Conservation (phyloP, 2,329 filamentous ascomycete species). For the Claviceps quebecensis region DNA sequence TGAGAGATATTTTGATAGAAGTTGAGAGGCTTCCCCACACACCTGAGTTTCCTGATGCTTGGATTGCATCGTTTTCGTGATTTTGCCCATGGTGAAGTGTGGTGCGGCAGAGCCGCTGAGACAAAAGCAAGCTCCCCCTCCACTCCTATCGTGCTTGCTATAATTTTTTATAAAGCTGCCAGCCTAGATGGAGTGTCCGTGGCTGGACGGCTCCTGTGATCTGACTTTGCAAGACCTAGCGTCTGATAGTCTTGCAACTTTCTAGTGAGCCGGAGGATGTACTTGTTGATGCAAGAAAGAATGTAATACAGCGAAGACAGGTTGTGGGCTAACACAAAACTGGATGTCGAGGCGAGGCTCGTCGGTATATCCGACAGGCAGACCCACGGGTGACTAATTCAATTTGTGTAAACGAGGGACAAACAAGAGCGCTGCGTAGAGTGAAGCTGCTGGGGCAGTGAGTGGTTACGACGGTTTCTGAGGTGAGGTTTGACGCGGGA, state of each 20-base stretch:
- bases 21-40: conserved; percentile 15
- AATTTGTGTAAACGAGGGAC: not conserved
- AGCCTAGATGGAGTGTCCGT: conserved; percentile 18
- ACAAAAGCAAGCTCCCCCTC: conserved; percentile 37
- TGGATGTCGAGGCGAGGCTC: not conserved
- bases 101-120: conserved; percentile 45
- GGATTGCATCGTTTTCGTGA: conserved; percentile 50
- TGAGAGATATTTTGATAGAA: not conserved
- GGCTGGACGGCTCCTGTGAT: conserved; percentile 16
- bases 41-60: conserved; percentile 57
- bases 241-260: not conserved
- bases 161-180: conserved; percentile 27
- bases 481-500: conserved; percentile 3
- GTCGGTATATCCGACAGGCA: not conserved
- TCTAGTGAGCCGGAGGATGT: not conserved
- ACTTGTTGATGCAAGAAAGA: not conserved
- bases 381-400: not conserved
- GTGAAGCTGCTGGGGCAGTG: too few relatives aligned
- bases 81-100: conserved; percentile 50
- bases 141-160: conserved; percentile 32
- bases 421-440: not conserved
- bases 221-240: not conserved
- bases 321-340: not conserved
- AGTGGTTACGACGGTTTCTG: not conserved
- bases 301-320: not conserved